Evolutionary conservation across 1,284 basidiomycete genomes (phyloP).

Genomic region (Veloboletus limbatus): DNA sequence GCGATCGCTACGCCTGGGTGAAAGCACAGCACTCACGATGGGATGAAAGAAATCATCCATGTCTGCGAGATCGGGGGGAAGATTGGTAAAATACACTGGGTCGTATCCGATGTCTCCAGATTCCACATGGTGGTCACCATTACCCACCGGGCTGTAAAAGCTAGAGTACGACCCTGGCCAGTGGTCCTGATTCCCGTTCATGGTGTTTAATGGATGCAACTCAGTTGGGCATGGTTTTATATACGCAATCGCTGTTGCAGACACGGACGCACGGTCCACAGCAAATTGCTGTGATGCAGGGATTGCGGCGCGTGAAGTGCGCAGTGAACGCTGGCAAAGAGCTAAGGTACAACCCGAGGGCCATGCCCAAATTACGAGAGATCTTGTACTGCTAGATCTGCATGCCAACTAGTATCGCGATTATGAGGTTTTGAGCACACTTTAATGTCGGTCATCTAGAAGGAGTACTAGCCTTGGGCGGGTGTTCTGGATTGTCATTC

Average conservation of each 20-base stretch:
- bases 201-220: slow-evolving; percentile 7
- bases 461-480: not conserved
- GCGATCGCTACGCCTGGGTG: not conserved
- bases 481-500: slow-evolving; percentile 18
- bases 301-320: not conserved
- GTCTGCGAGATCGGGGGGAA: not conserved
- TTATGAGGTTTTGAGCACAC: slow-evolving; percentile 17
- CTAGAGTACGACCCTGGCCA: slow-evolving; percentile 12
- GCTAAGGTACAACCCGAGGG: not conserved
- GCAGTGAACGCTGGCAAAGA: not conserved
- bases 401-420: slow-evolving; percentile 20
- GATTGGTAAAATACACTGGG: not conserved
- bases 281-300: slow-evolving; percentile 28
- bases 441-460: not conserved
- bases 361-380: slow-evolving; percentile 5
- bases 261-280: slow-evolving; percentile 15
- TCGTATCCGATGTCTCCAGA: slow-evolving; percentile 1
- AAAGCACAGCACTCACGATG: slow-evolving; percentile 17
- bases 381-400: not conserved
- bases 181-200: slow-evolving; percentile 9
- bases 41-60: not conserved
- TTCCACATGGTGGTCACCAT: not conserved
- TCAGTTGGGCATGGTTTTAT: slow-evolving; percentile 12
- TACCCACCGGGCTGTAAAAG: not conserved
- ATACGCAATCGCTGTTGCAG: slow-evolving; percentile 3